A percentile compares a stretch with the other conserved stretches of the same genome.
Conservation (phyloP, 2,329 filamentous ascomycete genomes). For the Trichoderma sp. region DNA sequence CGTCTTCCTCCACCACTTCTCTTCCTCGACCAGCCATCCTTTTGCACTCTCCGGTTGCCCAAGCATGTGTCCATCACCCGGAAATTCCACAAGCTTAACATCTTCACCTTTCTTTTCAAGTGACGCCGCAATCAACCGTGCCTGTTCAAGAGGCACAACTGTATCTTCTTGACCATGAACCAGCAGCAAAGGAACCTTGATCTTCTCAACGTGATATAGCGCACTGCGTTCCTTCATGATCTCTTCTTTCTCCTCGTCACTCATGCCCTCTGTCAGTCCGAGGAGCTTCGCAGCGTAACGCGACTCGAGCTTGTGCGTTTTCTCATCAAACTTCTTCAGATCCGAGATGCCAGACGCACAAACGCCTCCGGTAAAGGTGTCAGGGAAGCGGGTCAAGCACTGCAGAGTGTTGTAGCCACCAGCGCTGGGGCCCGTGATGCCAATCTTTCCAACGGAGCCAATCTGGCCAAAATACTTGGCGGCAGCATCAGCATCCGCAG, state of each 20-base stretch:
- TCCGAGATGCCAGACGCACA: constrained; percentile 55
- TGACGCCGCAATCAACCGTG: constrained; percentile 51
- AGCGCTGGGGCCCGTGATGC: constrained; percentile 53
- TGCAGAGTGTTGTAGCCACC: constrained; percentile 57
- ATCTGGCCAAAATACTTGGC: constrained; percentile 44
- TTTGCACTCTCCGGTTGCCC: constrained; percentile 41
- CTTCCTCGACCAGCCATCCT: constrained; percentile 46
- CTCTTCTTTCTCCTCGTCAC: constrained; percentile 41
- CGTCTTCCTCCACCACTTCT: constrained; percentile 50
- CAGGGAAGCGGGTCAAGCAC: constrained; percentile 47
- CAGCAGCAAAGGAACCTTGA: constrained; percentile 54
- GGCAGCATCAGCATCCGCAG: constrained; percentile 51
- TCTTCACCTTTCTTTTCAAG: constrained; percentile 44
- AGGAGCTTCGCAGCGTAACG: constrained; percentile 49
- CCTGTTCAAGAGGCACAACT: constrained; percentile 60
- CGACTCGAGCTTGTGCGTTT: constrained; percentile 59
- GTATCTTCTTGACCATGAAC: constrained; percentile 57
- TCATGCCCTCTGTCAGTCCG: constrained; percentile 35
- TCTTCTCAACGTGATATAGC: constrained; percentile 48
- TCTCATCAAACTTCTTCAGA: constrained; percentile 45
- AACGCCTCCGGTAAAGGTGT: constrained; percentile 50
- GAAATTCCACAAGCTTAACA: constrained; percentile 49
- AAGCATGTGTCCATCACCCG: constrained; percentile 55
- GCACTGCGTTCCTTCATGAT: constrained; percentile 52
- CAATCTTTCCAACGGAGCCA: constrained; percentile 41